Base-by-base conservation (phyloP, 805 yeast species). In the Wickerhamomyces silvicola region DNA sequence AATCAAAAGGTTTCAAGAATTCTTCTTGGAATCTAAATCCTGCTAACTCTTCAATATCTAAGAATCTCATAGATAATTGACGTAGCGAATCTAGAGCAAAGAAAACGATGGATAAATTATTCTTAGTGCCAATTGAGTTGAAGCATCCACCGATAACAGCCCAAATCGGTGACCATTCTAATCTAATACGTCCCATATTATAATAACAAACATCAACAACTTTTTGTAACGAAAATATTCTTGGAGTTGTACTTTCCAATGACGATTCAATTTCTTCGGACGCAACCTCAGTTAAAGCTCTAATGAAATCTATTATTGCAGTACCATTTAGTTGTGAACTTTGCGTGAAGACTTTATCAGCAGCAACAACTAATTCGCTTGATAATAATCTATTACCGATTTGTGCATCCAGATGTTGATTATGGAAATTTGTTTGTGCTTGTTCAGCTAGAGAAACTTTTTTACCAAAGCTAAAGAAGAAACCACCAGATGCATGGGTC, bases 91-190 rank as follows among this genome's bases (percentile, higher is more conserved):
- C 97, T 34, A 94, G 64, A 1, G 98, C 97, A 60, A 92, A 88
- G 46, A 82, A 77, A 2, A 82, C 87, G 39, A 92, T 81, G 1
- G 78, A 76, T 19, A 70, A 62, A 50, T 88, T 90, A 24, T 75
- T 59, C 52, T 84, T 82, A 37, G 94, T 78, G 3, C 94, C 94
- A 42, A 87, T 88, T 29, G 68, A 72, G 43, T 85, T 84, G 62
- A 92, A 92, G 26, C 84, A 83, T 36, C 74, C 83, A 11, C 95
- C 95, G 83, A 92, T 83, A 8, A 84, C 81, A 11, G 82, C 74
- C 99, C 99, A 92, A 37, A 92, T 67, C 33, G 85, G 90, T 6
- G 95, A 76, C 97, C 98, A 92, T 59, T 94, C 96, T 39, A 92
- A 78, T 56, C 95, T 76, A 47, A 92, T 88, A 64, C 98, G 82